These are phyloP conservation scores for Alliaria petiolata DNA, from an alignment of 345 rosid species.

Conservation along the genomic window DNA sequence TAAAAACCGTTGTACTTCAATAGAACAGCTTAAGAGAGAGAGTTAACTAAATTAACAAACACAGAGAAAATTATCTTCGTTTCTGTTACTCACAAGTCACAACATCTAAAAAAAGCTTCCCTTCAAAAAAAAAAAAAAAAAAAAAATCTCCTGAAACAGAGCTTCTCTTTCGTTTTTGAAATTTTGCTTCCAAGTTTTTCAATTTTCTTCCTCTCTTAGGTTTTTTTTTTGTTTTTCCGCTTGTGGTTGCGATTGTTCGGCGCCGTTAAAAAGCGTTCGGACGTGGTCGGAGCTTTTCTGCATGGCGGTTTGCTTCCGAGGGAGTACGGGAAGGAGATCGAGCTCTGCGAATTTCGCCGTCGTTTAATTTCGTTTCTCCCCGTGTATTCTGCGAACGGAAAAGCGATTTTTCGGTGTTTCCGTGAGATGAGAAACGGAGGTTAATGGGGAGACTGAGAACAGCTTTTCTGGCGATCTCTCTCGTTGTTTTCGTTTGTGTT, in stretches of 20 bases:
- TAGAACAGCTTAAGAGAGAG: neutral
- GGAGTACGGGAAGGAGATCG: conserved; percentile 8
- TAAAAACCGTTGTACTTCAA: neutral
- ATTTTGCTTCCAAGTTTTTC: neutral
- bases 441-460: conserved; percentile 28
- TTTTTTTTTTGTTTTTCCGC: neutral
- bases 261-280: conserved; percentile 33
- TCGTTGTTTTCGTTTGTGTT: conserved; percentile 20
- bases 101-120: conserved; percentile 14
- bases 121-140: too few species aligned
- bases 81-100: conserved; percentile 23
- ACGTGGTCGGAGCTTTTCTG: conserved; percentile 29
- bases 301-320: conserved; percentile 36
- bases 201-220: neutral
- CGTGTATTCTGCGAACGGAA: neutral
- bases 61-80: neutral
- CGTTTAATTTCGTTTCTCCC: neutral
- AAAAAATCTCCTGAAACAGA: too few species aligned
- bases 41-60: neutral
- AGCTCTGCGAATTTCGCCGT: conserved; percentile 4
- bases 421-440: conserved; percentile 26
- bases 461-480: conserved; percentile 25
- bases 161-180: conserved; percentile 18
- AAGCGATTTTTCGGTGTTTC: neutral
- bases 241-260: conserved; percentile 23